Evolutionary conservation across 2,329 filamentous ascomycete genomes (phyloP).

Genomic region (Beauveria scarabaeidicola): DNA sequence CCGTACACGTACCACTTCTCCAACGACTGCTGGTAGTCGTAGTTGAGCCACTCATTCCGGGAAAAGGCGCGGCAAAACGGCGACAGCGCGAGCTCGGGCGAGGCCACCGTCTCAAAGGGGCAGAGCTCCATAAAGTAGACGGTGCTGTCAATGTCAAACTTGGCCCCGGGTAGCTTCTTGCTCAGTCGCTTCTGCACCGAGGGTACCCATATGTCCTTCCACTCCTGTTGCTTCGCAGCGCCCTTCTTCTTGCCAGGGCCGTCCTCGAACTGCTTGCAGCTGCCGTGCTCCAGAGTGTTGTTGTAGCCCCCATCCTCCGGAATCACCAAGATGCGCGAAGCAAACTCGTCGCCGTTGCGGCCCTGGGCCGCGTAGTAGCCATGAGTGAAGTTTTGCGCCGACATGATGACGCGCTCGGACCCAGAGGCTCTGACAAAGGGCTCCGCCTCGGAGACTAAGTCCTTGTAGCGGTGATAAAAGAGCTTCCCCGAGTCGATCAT

Average conservation of each 20-base stretch:
- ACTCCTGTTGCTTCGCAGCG: conserved; percentile 44
- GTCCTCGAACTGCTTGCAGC: conserved; percentile 62
- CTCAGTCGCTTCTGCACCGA: conserved; percentile 64
- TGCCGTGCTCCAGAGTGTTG: conserved; percentile 71
- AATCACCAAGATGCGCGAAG: conserved; percentile 55
- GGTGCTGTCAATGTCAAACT: conserved; percentile 53
- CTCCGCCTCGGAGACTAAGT: conserved; percentile 45
- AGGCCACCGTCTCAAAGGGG: conserved; percentile 72
- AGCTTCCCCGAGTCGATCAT: conserved; percentile 66
- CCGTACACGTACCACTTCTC: conserved; percentile 81
- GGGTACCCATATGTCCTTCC: conserved; percentile 55
- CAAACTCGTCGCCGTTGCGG: conserved; percentile 32
- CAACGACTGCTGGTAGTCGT: conserved; percentile 73
- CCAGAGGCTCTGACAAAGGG: conserved; percentile 69
- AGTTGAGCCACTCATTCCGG: conserved; percentile 62
- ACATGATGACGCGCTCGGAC: conserved; percentile 63
- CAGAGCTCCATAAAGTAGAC: conserved; percentile 82
- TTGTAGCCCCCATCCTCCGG: conserved; percentile 60
- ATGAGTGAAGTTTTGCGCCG: conserved; percentile 64
- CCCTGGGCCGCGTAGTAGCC: conserved; percentile 54
- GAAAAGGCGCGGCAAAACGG: conserved; percentile 72
- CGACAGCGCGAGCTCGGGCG: conserved; percentile 42
- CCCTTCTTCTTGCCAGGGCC: conserved; percentile 42
- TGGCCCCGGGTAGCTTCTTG: conserved; percentile 55
- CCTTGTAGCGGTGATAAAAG: conserved; percentile 65